Evolutionary conservation across 129 eudicot species (phyloP).

Genomic region (Tanacetum coccineum): DNA sequence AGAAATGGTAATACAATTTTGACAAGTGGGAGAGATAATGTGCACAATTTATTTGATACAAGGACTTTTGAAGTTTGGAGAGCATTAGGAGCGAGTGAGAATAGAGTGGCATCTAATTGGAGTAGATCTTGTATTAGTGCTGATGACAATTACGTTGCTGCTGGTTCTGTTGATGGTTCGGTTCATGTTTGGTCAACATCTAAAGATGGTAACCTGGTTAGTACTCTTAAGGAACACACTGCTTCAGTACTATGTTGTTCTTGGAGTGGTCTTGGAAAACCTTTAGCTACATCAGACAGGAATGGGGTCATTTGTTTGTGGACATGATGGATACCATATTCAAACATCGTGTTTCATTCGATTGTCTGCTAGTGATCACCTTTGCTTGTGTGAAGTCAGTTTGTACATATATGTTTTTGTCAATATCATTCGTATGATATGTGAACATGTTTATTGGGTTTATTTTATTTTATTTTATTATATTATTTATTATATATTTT

Average conservation of each 20-base stretch:
- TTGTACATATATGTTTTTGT: constrained; percentile 20
- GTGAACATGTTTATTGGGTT: constrained; percentile 5
- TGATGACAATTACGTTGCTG: constrained; percentile 85
- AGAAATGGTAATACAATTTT: constrained; percentile 69
- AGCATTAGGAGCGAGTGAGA: constrained; percentile 65
- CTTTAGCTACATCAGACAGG: constrained; percentile 75
- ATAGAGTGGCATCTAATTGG: constrained; percentile 92
- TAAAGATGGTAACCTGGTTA: constrained; percentile 49
- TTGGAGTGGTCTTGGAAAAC: constrained; percentile 91
- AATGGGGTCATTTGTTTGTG: constrained; percentile 77
- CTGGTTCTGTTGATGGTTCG: constrained; percentile 89
- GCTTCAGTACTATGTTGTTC: constrained; percentile 74
- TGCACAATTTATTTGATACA: constrained; percentile 84
- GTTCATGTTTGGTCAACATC: constrained; percentile 74
- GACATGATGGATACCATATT: constrained; percentile 30
- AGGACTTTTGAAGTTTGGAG: constrained; percentile 74
- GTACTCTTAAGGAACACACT: constrained; percentile 77
- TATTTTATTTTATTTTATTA: too few species aligned
- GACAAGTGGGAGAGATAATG: constrained; percentile 91
- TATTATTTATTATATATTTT: too few species aligned
- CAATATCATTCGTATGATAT: not conserved
- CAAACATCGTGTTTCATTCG: not conserved
- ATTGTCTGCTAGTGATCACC: not conserved
- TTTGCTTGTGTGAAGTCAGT: not conserved
- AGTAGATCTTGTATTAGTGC: constrained; percentile 94